Conservation (phyloP, 371 early-diverging fungal genomes). For the Basidiobolus heterosporus region DNA sequence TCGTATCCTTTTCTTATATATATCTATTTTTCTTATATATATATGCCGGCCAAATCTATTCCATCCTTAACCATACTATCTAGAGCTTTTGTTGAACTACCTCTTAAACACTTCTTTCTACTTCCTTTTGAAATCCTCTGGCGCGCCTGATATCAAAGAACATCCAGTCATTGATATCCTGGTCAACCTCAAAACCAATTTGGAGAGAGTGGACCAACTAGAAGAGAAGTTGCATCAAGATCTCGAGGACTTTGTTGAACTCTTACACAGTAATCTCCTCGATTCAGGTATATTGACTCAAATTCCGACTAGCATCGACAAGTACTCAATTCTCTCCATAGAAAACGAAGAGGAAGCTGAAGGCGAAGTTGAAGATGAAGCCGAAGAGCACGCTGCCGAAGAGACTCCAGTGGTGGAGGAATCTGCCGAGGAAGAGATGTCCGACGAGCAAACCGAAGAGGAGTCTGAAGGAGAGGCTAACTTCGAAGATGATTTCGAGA, state of each 20-base stretch:
- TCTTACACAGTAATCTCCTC: too few relatives aligned
- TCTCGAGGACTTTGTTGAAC: constrained; percentile 17
- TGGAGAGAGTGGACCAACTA: constrained; percentile 47
- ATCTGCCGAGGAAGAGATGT: constrained; percentile 6
- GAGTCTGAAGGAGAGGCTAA: constrained; percentile 6
- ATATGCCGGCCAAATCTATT: not conserved
- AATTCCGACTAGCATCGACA: not conserved
- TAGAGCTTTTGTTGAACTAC: constrained; percentile 52
- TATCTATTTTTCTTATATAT: not conserved
- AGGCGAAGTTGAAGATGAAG: not conserved
- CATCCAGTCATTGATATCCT: constrained; percentile 75
- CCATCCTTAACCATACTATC: constrained; percentile 11
- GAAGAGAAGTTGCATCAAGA: constrained; percentile 25
- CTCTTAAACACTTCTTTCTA: constrained; percentile 81
- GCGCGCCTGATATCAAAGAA: constrained; percentile 29
- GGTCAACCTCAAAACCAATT: constrained; percentile 45
- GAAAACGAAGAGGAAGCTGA: not conserved
- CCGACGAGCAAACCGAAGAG: constrained; percentile 7
- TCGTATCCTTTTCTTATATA: constrained; percentile 1
- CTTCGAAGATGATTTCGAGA: constrained; percentile 3
- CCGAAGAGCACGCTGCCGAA: constrained; percentile 6
- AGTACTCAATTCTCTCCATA: not conserved
- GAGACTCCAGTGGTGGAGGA: constrained; percentile 7
- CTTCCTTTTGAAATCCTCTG: constrained; percentile 55
- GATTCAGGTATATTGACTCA: not conserved